Base-by-base conservation (phyloP, 805 yeast genomes). In the Candida alai region DNA sequence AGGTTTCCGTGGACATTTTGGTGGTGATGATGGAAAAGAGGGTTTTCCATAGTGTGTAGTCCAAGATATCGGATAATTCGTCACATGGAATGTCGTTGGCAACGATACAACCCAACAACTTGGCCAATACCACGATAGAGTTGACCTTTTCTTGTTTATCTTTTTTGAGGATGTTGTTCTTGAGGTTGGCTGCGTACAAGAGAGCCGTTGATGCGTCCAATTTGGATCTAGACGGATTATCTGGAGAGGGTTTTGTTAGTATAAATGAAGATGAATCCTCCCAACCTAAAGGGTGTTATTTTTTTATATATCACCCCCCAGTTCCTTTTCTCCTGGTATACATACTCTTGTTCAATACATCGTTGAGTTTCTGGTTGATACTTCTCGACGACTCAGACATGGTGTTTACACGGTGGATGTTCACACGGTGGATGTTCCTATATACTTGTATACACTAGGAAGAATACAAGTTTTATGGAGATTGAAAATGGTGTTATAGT, bases 41-140 rank as follows among this genome's bases (percentile, higher is more conserved):
- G 8, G 65, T 57, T 27, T 53, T 45, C 42, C 72, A 63, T 31
- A 74, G 51, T 1, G 51, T 41, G 28, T 60, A 63, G 44, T 70
- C 74, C 42, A 72, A 58, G 9, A 64, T 44, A 5, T 53, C 60
- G 19, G 63, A 56, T 12, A 26, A 26, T 16, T 26, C 28, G 9
- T 26, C 19, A n/a, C n/a, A n/a, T n/a, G n/a, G n/a, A 12, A 26
- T 14, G 13, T 59, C 54, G 14, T 52, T 51, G 4, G 76, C 73
- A 5, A 71, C 65, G 8, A 63, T 47, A 34, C 62, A 62, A 27
- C 74, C 79, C 28, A 76, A 52, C 18, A 74, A 57, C 42, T 68
- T 74, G 20, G 80, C 73, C 19, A 79, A 53, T 4, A 76, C 76
- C 2, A 72, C 70, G 7, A 78, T 69, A 2, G 75, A 64, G 50